These are phyloP conservation scores for Lathyrus sativus DNA, from an alignment of 306 rosid species.

Conservation along the genomic window DNA sequence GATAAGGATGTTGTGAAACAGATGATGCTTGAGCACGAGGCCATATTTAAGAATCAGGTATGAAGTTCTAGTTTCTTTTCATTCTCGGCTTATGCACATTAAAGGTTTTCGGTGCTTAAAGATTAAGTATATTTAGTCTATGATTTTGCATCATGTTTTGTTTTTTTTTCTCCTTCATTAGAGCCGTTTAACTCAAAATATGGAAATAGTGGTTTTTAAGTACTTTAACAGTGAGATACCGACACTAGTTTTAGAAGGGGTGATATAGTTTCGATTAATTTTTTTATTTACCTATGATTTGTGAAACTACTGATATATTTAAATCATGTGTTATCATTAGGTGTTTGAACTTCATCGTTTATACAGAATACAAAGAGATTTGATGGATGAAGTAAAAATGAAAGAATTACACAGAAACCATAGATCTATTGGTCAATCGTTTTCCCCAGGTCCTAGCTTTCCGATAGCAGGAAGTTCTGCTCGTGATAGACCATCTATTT, in stretches of 20 bases:
- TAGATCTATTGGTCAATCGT: constrained; percentile 54
- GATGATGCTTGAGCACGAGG: constrained; percentile 88
- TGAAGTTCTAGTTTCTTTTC: constrained; percentile 11
- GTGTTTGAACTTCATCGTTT: constrained; percentile 88
- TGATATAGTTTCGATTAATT: constrained; percentile 16
- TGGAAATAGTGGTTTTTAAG: constrained; percentile 6
- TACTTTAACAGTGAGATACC: constrained; percentile 19
- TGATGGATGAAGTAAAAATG: constrained; percentile 78
- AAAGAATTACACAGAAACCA: constrained; percentile 59
- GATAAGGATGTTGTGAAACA: constrained; percentile 73
- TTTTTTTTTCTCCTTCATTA: constrained; percentile 16
- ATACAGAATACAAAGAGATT: constrained; percentile 82
- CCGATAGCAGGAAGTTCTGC: constrained; percentile 55
- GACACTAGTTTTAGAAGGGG: constrained; percentile 31
- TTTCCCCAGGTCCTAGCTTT: constrained; percentile 59
- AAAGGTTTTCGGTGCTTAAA: constrained; percentile 11
- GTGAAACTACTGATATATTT: constrained; percentile 38
- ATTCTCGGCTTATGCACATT: constrained; percentile 7
- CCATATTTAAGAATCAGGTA: constrained; percentile 86
- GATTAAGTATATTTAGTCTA: neutral
- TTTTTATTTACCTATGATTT: constrained; percentile 33
- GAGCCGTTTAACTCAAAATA: constrained; percentile 23
- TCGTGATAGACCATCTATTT: constrained; percentile 55
- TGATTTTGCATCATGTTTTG: neutral
- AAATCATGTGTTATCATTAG: constrained; percentile 48